Evolutionary conservation across 768 basidiomycete species (phyloP).

Genomic region (Calvatia gigantea): DNA sequence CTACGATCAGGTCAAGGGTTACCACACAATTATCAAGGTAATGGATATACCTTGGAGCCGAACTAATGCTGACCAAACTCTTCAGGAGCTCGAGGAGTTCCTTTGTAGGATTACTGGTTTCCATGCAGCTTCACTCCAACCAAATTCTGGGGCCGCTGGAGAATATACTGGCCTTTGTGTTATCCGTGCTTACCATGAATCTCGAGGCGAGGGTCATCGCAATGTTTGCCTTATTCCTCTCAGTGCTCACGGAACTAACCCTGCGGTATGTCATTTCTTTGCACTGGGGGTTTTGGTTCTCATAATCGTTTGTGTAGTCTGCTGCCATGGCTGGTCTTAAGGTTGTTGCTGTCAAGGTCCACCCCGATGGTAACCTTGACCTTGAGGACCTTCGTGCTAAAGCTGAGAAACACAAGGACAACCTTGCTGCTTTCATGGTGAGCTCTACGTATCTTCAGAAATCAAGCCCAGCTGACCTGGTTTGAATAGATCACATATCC

Average conservation of each 20-base stretch:
- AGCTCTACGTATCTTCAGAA: constrained; percentile 14
- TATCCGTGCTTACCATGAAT: constrained; percentile 92
- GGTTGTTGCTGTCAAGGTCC: constrained; percentile 93
- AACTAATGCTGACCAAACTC: not conserved
- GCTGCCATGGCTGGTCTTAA: constrained; percentile 97
- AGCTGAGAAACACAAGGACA: constrained; percentile 87
- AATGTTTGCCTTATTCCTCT: constrained; percentile 92
- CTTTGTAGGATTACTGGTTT: constrained; percentile 97
- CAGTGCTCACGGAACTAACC: constrained; percentile 98
- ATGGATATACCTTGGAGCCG: not conserved
- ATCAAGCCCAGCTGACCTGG: constrained; percentile 1
- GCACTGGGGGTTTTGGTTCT: constrained; percentile 7
- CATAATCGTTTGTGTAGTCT: constrained; percentile 49
- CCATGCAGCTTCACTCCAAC: constrained; percentile 92
- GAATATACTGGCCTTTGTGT: constrained; percentile 96
- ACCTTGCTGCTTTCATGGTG: constrained; percentile 95
- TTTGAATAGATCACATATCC: constrained; percentile 85
- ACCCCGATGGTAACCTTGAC: constrained; percentile 85
- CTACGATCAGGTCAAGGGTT: constrained; percentile 84
- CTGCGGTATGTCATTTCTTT: constrained; percentile 61
- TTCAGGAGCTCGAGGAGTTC: constrained; percentile 84
- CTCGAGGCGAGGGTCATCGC: constrained; percentile 79
- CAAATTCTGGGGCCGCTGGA: constrained; percentile 97
- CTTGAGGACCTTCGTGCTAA: constrained; percentile 81
- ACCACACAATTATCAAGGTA: constrained; percentile 76